These are phyloP conservation scores for Beta corolliflora DNA, from an alignment of 179 eudicot species.

Conservation along the genomic window DNA sequence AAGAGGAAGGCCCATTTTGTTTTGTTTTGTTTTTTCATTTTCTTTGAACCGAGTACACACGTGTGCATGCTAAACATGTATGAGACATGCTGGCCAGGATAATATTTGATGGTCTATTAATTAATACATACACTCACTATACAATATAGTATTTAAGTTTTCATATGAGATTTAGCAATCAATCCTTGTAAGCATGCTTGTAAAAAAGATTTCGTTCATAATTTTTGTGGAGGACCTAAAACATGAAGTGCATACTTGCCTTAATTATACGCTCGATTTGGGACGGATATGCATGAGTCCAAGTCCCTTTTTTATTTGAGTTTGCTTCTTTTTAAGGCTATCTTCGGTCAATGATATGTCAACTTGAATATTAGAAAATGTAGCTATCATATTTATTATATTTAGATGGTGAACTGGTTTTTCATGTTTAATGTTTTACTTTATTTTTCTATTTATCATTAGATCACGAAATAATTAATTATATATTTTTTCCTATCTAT, in stretches of 20 bases:
- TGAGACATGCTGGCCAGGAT: conserved; percentile 26
- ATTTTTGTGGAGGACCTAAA: conserved; percentile 18
- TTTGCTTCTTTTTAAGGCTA: conserved; percentile 1
- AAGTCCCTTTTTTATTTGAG: conserved; percentile 18
- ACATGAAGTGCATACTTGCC: neutral
- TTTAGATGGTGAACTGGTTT: neutral
- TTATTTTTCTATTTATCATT: neutral
- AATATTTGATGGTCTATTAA: conserved; percentile 14
- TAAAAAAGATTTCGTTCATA: neutral
- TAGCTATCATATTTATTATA: neutral
- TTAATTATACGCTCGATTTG: neutral
- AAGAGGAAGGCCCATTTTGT: conserved; percentile 9
- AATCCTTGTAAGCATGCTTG: conserved; percentile 26
- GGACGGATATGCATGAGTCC: neutral
- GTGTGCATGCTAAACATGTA: conserved; percentile 31
- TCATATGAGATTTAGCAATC: conserved; percentile 22
- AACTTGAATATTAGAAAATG: conserved; percentile 1
- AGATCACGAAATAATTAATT: neutral
- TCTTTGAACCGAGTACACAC: conserved; percentile 12
- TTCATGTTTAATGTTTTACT: too few species aligned
- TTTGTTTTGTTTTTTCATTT: neutral
- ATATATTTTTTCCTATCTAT: neutral
- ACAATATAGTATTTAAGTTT: neutral
- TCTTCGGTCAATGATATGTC: conserved; percentile 1
- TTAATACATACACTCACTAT: neutral